Conservation (phyloP, 140 eudicot genomes). For the Oenanthe javanica region DNA sequence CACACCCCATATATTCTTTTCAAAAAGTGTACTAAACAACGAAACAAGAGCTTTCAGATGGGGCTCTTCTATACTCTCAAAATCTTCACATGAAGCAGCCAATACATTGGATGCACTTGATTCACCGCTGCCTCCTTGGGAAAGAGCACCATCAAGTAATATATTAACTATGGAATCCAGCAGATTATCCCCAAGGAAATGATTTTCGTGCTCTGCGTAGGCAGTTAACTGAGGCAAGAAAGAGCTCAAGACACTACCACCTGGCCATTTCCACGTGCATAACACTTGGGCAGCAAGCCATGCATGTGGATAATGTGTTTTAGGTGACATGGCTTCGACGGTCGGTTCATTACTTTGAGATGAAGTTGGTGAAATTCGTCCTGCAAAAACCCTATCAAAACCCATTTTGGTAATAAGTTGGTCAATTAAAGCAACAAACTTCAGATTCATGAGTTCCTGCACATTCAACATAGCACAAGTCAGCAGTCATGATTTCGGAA, state of each 20-base stretch:
- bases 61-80: conserved; percentile 59
- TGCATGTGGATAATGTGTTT: conserved; percentile 39
- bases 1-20: conserved; percentile 63
- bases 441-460: conserved; percentile 44
- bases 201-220: conserved; percentile 25
- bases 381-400: conserved; percentile 53
- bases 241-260: conserved; percentile 64
- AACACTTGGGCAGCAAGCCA: conserved; percentile 95
- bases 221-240: conserved; percentile 55
- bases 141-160: conserved; percentile 85
- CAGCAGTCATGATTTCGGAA: not conserved
- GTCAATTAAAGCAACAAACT: conserved; percentile 61
- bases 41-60: conserved; percentile 62
- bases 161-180: conserved; percentile 45
- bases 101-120: conserved; percentile 31
- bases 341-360: conserved; percentile 29
- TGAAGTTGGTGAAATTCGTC: conserved; percentile 17
- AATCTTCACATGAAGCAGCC: conserved; percentile 44
- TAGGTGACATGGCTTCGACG: conserved; percentile 19
- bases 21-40: conserved; percentile 39
- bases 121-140: conserved; percentile 39
- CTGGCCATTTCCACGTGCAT: conserved; percentile 95
- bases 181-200: conserved; percentile 24
- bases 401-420: conserved; percentile 73
- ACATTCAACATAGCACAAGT: conserved; percentile 16